Conservation (phyloP, 345 rosid genomes). For the Anastatica hierochuntica region DNA sequence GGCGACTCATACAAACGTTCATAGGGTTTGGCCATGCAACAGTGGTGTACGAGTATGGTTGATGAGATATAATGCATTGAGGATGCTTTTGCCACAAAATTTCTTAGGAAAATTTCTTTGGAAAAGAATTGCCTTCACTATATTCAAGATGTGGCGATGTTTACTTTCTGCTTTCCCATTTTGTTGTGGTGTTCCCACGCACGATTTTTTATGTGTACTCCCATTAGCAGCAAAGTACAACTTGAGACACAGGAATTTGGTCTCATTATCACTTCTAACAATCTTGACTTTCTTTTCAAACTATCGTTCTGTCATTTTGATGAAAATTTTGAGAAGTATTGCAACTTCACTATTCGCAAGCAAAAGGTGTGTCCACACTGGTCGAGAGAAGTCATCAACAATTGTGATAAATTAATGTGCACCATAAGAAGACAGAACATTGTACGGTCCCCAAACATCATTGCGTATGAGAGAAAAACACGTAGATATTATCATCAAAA, state of each 20-base stretch:
- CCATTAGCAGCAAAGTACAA: background rate
- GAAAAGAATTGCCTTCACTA: background rate
- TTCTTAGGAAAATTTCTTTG: background rate
- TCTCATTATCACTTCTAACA: background rate
- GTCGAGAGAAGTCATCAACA: background rate
- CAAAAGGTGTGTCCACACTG: background rate
- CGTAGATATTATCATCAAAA: background rate
- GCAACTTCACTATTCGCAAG: background rate
- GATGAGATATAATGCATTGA: too few relatives aligned
- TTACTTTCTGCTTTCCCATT: background rate
- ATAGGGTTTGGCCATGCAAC: too few relatives aligned
- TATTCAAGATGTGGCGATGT: background rate
- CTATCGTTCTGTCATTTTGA: background rate
- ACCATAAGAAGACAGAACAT: background rate
- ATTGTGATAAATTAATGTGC: background rate
- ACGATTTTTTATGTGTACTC: background rate
- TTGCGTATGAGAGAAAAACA: background rate
- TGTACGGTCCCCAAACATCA: background rate
- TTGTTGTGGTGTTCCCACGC: background rate
- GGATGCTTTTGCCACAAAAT: background rate
- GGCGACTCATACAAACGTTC: too few relatives aligned
- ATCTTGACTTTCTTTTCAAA: background rate
- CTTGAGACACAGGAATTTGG: background rate
- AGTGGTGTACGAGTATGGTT: too few relatives aligned
- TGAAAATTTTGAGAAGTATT: background rate